Base-by-base conservation (phyloP, 176 grass and related monocot species). In the Neostapfia colusana region DNA sequence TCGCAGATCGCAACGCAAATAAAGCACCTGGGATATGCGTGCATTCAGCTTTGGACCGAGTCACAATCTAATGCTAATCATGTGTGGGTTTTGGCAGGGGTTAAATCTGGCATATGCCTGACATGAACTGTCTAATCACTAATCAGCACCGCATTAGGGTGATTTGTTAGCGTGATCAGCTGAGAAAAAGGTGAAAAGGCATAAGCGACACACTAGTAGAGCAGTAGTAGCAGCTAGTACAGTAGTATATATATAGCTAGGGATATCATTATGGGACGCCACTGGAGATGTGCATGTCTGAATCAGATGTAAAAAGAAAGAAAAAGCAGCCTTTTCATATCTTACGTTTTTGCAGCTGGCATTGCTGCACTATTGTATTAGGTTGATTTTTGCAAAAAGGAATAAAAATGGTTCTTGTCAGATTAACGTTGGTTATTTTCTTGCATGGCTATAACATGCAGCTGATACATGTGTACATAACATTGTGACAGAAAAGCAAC, bases 1-100 rank as follows among this genome's bases (percentile, higher is more conserved):
- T 54, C 37, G 43, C n/a, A n/a, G n/a, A n/a, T n/a, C n/a, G n/a
- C 79, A 72, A 63, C 51, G 55, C 58, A 70, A 46, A 62, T 46
- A 46, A 46, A 48, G 54, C 66, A 70, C 13, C 26, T 70, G 54
- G 12, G 38, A 59, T 69, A 80, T 80, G 51, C n/a, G n/a, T n/a
- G n/a, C 77, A 13, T 51, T 69, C 31, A n/a, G 24, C 53, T 80
- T 80, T 61, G 17, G 7, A 48, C 13, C 34, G 31, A 31, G 15
- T 51, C 48, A 56, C n/a, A n/a, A n/a, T 56, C 46, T 71, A 72
- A 63, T 18, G 28, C n/a, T 39, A 51, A 36, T 26, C 31, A 49
- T 3, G 67, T 64, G 36, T 3, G 7, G n/a, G n/a, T 1, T 55
- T 66, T 12, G 11, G 55, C 60, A 56, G 48, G 50, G 42, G 25